Evolutionary conservation across 768 basidiomycete species (phyloP), one percentile per base, ranked within the genome.

Genomic region (Cystobasidium ongulense): DNA sequence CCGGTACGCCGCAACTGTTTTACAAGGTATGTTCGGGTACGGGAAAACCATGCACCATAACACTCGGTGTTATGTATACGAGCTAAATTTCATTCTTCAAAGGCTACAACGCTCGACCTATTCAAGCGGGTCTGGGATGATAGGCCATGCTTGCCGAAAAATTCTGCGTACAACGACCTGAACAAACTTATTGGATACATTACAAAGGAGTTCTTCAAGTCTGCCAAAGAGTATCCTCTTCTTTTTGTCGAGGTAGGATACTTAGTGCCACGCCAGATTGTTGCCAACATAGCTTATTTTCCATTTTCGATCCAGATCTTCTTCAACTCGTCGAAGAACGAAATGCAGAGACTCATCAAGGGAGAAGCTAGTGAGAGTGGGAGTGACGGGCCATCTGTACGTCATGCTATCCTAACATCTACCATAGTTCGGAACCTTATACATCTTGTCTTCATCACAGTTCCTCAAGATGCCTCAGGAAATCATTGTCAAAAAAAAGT

Each of bases 141-240:
- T 80, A 87, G 90, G 80, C 86, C 86, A 77, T 85, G 88, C 13
- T 84, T 92, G 71, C 91, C 93, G 72, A 87, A 86, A 66, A 88
- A 90, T 62, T 88, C 88, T 75, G 84, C 91, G 0, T 85, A 86
- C 83, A 89, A 89, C 77, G 96, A 98, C 81, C 87, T 98, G 61
- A 80, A 91, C 68, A 85, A 86, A 68, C 82, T 98, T 39, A 88
- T 97, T 83, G 90, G 88, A 78, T 99, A 86, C 82, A 84, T 97
- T 75, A 84, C 97, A 73, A 87, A 91, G 29, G 88, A 89, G 80
- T 98, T 98, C 84, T 98, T 99, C 87, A 98, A 96, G 81, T 86
- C 88, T 7, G 84, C 92, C 61, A 85, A 86, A 66, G 87, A 91
- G 76, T 89, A 96, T 75, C 85, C 90, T 0, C 90, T 97, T 82